Conservation (phyloP, 257 asterid species). For the Ophiorrhiza pumila region DNA sequence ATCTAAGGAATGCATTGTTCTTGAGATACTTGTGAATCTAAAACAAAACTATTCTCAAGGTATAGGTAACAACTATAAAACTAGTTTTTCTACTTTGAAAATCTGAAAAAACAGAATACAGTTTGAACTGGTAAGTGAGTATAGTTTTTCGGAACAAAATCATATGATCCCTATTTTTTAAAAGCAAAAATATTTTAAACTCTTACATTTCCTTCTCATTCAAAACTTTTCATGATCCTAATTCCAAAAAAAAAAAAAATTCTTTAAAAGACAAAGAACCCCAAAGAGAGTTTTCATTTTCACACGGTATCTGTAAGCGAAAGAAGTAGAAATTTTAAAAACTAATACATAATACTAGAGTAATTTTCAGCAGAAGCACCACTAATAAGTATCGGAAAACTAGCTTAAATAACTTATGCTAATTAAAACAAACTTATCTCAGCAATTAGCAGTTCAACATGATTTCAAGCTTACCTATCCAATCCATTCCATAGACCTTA, state of each 20-base stretch:
- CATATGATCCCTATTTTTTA: background rate
- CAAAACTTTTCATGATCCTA: too few species aligned
- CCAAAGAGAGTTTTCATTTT: too few species aligned
- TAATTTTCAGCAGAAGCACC: background rate
- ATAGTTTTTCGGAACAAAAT: background rate
- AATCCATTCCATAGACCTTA: constrained; percentile 91
- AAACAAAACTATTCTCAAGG: background rate
- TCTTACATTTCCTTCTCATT: too few species aligned
- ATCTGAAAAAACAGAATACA: background rate
- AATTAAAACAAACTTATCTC: background rate
- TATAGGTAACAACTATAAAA: background rate
- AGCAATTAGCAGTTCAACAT: background rate
- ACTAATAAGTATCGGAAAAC: background rate
- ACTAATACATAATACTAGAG: too few species aligned
- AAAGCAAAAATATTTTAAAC: background rate
- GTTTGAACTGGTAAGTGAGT: background rate
- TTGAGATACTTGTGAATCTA: background rate
- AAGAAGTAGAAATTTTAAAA: too few species aligned
- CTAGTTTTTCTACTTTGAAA: background rate
- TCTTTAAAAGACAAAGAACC: too few species aligned
- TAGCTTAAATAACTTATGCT: background rate
- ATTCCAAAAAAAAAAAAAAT: too few species aligned
- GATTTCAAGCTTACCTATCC: constrained; percentile 74
- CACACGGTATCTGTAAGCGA: too few species aligned
- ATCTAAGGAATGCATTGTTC: too few species aligned